These are phyloP conservation scores for Ophiostoma pallidulum DNA, from an alignment of 2,329 filamentous ascomycete genomes.

Conservation along the genomic window DNA sequence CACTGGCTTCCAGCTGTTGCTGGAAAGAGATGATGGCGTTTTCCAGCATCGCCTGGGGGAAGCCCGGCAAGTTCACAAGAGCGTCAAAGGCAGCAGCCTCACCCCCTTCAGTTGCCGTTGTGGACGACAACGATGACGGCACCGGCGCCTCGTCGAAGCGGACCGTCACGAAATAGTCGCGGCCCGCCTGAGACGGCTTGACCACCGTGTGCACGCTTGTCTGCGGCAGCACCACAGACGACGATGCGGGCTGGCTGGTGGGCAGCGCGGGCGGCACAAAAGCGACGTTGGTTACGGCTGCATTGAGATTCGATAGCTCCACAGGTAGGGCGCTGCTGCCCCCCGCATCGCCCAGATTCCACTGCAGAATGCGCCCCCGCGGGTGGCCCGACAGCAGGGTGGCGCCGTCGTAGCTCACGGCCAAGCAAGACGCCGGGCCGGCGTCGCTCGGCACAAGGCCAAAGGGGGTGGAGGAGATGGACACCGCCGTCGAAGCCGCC, in stretches of 20 bases:
- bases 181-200: constrained; percentile 66
- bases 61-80: constrained; percentile 37
- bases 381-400: constrained; percentile 71
- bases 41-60: constrained; percentile 38
- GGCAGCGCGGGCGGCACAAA: constrained; percentile 55
- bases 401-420: constrained; percentile 74
- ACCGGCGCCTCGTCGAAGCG: constrained; percentile 45
- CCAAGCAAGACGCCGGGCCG: constrained; percentile 58
- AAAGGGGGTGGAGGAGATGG: constrained; percentile 43
- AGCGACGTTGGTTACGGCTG: constrained; percentile 72
- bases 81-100: constrained; percentile 30
- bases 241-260: constrained; percentile 22
- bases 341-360: constrained; percentile 58
- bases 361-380: constrained; percentile 67
- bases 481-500: constrained; percentile 48
- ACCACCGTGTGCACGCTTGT: constrained; percentile 48
- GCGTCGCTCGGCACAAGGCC: constrained; percentile 52
- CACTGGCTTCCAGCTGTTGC: constrained; percentile 16
- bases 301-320: constrained; percentile 62
- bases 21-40: constrained; percentile 40
- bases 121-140: not conserved
- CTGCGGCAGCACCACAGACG: constrained; percentile 5
- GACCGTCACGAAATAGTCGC: constrained; percentile 55
- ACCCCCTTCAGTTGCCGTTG: too few relatives aligned
- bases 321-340: constrained; percentile 39